Evolutionary conservation across 495 filamentous ascomycete genomes (phyloP).

Genomic region (Podospora pseudocomata): DNA sequence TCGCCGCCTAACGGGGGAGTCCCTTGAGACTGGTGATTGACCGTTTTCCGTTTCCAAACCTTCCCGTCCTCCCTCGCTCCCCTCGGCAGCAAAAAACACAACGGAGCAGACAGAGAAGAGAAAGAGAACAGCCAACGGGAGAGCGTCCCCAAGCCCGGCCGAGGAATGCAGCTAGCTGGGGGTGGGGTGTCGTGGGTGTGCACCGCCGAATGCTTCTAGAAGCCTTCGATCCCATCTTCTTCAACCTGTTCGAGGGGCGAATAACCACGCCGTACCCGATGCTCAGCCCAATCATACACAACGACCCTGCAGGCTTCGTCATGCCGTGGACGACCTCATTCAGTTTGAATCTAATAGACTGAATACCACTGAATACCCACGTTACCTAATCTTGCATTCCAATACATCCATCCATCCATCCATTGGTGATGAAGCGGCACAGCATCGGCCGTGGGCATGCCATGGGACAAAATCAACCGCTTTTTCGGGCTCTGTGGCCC

Average conservation of each 20-base stretch:
- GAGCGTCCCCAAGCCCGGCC: not conserved
- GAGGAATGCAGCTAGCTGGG: not conserved
- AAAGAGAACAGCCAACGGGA: conserved; percentile 6
- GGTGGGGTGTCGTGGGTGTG: not conserved
- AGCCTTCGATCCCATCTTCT: conserved; percentile 5
- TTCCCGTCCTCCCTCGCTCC: too few species aligned
- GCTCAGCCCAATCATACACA: not conserved
- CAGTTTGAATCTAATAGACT: not conserved
- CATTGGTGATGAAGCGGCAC: not conserved
- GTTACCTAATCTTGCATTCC: not conserved
- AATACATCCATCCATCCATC: not conserved
- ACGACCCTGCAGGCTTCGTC: conserved; percentile 7
- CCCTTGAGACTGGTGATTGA: conserved; percentile 12
- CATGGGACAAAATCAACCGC: not conserved
- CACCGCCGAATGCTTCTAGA: conserved; percentile 13
- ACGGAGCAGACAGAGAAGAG: conserved; percentile 7
- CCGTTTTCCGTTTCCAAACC: conserved; percentile 1
- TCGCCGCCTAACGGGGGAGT: conserved; percentile 9
- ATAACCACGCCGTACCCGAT: not conserved
- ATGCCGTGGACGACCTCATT: not conserved
- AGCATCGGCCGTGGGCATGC: not conserved
- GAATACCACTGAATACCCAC: too few species aligned
- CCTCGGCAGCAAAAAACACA: not conserved
- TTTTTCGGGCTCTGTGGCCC: too few species aligned
- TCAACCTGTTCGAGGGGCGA: not conserved